phyloP scores from a whole-genome alignment of 228 moss, liverwort and hornwort genomes.

The Sphagnum fallax region DNA sequence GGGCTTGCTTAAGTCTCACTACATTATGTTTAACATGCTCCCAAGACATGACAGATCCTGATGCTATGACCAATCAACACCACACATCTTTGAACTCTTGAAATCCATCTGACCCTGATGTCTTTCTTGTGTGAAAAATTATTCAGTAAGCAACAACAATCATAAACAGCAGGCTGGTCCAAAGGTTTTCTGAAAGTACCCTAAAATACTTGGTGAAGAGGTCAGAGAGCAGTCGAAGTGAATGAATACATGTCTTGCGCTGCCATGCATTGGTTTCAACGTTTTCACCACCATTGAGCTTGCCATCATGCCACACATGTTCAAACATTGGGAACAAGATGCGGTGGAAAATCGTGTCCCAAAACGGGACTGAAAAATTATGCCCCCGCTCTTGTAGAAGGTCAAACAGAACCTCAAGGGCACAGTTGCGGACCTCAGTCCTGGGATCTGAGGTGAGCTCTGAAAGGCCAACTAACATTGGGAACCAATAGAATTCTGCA shows the following conservation, averaged over 20 bases:
- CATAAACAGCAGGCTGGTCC: neutral
- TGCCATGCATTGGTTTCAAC: conserved; percentile 96
- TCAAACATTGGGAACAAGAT: conserved; percentile 98
- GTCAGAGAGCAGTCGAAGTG: conserved; percentile 90
- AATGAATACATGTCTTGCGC: conserved; percentile 96
- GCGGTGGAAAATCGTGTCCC: conserved; percentile 99
- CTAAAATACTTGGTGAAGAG: conserved; percentile 98
- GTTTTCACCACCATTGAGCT: conserved; percentile 82
- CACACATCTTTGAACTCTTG: no score
- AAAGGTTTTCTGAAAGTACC: conserved; percentile 24
- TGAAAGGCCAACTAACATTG: conserved; percentile 97
- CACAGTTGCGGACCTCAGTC: conserved; percentile 94
- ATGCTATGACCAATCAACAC: no score
- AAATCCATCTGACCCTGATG: no score
- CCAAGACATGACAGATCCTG: no score
- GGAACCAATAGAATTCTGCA: conserved; percentile 99
- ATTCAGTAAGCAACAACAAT: neutral
- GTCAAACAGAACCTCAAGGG: conserved; percentile 93
- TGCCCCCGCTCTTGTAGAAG: conserved; percentile 92
- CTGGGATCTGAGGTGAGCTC: conserved; percentile 96
- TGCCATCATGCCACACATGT: conserved; percentile 97
- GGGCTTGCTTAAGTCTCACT: neutral
- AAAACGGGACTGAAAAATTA: conserved; percentile 83
- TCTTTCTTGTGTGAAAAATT: no score
- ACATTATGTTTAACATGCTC: no score